Base-by-base conservation (phyloP, 148 eudicot species). In the Amaranthus cruentus region DNA sequence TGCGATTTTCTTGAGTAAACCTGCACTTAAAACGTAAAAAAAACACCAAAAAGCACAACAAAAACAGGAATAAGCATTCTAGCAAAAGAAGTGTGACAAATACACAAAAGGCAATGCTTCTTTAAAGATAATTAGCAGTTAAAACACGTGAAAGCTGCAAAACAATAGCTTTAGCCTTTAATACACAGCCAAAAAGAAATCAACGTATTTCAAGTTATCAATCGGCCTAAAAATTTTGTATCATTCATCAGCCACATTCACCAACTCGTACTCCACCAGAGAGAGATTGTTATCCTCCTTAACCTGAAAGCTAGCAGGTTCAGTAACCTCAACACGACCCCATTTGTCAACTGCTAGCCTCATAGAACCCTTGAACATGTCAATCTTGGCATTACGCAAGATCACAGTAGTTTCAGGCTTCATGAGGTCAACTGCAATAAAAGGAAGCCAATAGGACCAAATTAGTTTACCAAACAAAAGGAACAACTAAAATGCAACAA, bases 231-330 rank as follows among this genome's bases (percentile, higher is more conserved):
- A 69, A 55, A 11, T 46, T 71, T 53, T 15, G 10, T 50, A 63
- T 80, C 79, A 80, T 66, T 72, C 77, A 43, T 81, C 78, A 3
- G 56, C 83, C 10, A 81, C 69, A 66, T 73, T 77, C 63, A 81
- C 84, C 81, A 81, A 66, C 48, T 81, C 84, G 66, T 81, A 81
- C 57, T 81, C 81, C 28, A 81, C 78, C 5, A 74, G 75, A 28
- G 84, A 81, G 11, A 81, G 80, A 52, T 81, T 81, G 73, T 81
- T 81, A 52, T 70, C 81, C 57, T 81, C 84, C 62, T 81, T 81
- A 8, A 81, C 81, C 65, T 73, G 75, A 49, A 81, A 81, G 42
- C 38, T 74, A 43, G 81, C 81, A 47, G 80, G 68, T 38, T 81
- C 81, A 13, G 84, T 68, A 9, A 81, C 84, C 81, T 81, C 81